Percentiles rank a stretch among this genome's conserved stretches.
phyloP scores from a whole-genome alignment of 1,284 basidiomycete species.

The Sporisorium scitamineum region DNA sequence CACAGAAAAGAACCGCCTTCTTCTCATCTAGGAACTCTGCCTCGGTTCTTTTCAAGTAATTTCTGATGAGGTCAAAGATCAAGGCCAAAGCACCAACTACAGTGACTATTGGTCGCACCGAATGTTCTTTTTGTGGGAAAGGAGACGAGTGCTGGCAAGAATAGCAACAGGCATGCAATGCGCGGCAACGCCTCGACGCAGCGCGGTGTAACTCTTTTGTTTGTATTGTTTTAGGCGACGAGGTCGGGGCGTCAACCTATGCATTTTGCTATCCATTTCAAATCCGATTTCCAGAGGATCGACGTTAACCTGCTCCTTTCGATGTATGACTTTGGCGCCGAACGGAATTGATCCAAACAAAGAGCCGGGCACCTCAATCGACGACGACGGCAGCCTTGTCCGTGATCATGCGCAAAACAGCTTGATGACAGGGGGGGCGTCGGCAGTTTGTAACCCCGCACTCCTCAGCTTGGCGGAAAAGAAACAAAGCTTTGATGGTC shows the following conservation, averaged over 20 bases:
- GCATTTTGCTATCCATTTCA: no score
- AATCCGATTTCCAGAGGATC: background rate
- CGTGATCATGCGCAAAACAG: no score
- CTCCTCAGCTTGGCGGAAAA: background rate
- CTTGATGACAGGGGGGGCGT: no score
- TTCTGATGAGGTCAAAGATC: background rate
- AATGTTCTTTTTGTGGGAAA: background rate
- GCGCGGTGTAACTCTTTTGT: background rate
- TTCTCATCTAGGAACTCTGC: no score
- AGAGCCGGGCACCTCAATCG: background rate
- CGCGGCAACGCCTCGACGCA: background rate
- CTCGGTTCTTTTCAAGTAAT: background rate
- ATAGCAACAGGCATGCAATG: background rate
- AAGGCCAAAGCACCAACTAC: background rate
- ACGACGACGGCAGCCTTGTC: no score
- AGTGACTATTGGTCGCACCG: background rate
- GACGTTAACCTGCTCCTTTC: no score
- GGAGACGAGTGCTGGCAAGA: background rate
- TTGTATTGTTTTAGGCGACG: background rate
- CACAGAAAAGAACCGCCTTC: no score
- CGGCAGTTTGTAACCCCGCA: background rate
- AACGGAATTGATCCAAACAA: no score
- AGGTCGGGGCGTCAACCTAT: background rate
- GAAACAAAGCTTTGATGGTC: background rate
- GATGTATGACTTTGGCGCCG: no score